Percentiles rank a stretch among this genome's conserved stretches.
phyloP scores from a whole-genome alignment of 177 flowering plant genomes.

The Vitis hybrid region DNA sequence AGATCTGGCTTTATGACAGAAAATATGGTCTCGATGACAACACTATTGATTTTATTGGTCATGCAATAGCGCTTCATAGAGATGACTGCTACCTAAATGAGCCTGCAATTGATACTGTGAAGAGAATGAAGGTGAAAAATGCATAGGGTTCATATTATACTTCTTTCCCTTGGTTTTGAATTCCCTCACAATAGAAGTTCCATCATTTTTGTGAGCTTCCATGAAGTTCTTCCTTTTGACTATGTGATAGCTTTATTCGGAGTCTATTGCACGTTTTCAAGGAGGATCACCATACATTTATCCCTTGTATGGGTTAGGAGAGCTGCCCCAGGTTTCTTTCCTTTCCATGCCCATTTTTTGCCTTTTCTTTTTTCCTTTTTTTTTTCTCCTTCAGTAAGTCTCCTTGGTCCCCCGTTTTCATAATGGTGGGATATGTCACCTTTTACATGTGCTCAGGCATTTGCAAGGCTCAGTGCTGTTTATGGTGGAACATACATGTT shows the following conservation, averaged over 20 bases:
- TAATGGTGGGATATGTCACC: not conserved
- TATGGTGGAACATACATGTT: constrained; percentile 98
- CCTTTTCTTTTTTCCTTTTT: not conserved
- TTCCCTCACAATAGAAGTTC: not conserved
- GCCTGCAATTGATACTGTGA: constrained; percentile 93
- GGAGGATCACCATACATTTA: constrained; percentile 98
- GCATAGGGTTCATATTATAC: not conserved
- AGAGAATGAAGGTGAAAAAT: constrained; percentile 80
- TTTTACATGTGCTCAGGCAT: constrained; percentile 49
- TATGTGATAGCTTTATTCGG: constrained; percentile 71
- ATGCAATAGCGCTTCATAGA: constrained; percentile 88
- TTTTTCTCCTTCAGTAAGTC: not conserved
- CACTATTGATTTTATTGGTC: constrained; percentile 88
- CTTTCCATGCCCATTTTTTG: too few relatives aligned
- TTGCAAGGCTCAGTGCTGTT: constrained; percentile 97
- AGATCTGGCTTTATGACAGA: constrained; percentile 36
- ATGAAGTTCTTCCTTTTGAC: constrained; percentile 1
- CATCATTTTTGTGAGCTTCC: not conserved
- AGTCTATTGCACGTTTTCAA: constrained; percentile 93
- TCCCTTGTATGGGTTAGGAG: constrained; percentile 93
- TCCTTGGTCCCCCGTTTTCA: not conserved
- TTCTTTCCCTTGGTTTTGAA: constrained; percentile 1
- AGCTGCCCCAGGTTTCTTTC: constrained; percentile 84
- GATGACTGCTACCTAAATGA: constrained; percentile 80
- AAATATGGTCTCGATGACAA: constrained; percentile 94